Percentiles rank a stretch among this genome's conserved stretches.
Conservation (phyloP, 306 rosid species). For the Casuarina glauca region DNA sequence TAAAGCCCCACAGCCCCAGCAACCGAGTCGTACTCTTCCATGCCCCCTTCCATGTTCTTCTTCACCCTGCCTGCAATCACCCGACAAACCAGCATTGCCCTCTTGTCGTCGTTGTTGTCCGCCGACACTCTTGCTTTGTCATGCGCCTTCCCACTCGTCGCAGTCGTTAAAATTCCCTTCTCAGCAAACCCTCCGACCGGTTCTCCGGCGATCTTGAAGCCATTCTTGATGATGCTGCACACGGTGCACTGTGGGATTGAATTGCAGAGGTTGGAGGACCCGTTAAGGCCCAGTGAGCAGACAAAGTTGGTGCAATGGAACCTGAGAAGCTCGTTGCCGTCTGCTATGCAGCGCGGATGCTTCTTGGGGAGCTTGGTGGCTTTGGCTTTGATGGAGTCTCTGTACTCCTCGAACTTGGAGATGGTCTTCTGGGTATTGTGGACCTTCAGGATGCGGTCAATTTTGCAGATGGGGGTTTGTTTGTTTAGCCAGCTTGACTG, state of each 20-base stretch:
- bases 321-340: conserved; percentile 91
- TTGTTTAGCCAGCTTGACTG: conserved; percentile 98
- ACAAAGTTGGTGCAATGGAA: conserved; percentile 78
- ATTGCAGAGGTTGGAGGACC: conserved; percentile 82
- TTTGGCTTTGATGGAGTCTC: conserved; percentile 81
- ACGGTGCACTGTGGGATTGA: conserved; percentile 67
- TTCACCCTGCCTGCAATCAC: conserved; percentile 98
- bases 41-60: conserved; percentile 63
- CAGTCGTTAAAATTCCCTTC: conserved; percentile 75
- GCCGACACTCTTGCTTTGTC: conserved; percentile 46
- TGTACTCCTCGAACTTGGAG: conserved; percentile 74
- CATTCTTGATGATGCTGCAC: conserved; percentile 72
- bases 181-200: conserved; percentile 21
- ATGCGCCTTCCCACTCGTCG: conserved; percentile 90
- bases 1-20: conserved; percentile 75
- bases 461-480: conserved; percentile 81
- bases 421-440: conserved; percentile 84
- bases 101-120: conserved; percentile 38
- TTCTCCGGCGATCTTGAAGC: conserved; percentile 53
- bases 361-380: conserved; percentile 74
- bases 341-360: conserved; percentile 89
- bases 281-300: conserved; percentile 84
- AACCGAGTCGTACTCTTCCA: conserved; percentile 82
- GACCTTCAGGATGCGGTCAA: conserved; percentile 86
- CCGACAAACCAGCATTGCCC: conserved; percentile 97